Conservation (phyloP, 176 grass and related monocot species). For the Pharus latifolius region DNA sequence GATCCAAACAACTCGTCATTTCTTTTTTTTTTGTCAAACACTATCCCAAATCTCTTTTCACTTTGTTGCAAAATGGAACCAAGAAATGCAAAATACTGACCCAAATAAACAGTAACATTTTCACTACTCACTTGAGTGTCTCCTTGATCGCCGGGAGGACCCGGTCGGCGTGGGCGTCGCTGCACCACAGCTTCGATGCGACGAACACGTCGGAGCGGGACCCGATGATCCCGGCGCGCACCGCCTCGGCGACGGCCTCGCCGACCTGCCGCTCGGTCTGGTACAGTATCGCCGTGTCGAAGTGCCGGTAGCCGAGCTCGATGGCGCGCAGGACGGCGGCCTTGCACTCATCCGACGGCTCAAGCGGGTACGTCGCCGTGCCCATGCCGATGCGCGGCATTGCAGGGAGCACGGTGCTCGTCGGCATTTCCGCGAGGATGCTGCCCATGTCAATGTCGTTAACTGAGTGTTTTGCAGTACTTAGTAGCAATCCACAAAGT, state of each 20-base stretch:
- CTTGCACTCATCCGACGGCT: background rate
- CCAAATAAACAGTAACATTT: background rate
- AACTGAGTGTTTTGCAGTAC: too few relatives aligned
- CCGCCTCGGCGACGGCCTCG: background rate
- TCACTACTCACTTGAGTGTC: constrained; percentile 1
- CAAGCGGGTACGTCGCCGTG: background rate
- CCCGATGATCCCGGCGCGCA: background rate
- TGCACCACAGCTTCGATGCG: constrained; percentile 32
- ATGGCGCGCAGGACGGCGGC: constrained; percentile 15
- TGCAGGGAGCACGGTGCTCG: background rate
- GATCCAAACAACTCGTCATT: too few relatives aligned
- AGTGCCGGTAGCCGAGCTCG: constrained; percentile 20
- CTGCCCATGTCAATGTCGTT: too few relatives aligned
- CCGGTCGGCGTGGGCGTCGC: background rate
- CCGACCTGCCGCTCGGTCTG: constrained; percentile 7
- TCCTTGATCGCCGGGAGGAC: constrained; percentile 17
- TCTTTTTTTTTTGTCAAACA: too few relatives aligned
- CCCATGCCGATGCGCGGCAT: constrained; percentile 30
- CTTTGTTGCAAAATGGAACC: too few relatives aligned
- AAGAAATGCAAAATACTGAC: background rate
- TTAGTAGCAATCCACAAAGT: too few relatives aligned
- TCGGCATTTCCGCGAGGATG: background rate
- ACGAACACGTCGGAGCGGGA: constrained; percentile 25
- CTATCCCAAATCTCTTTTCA: too few relatives aligned
- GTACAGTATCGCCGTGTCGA: constrained; percentile 21